phyloP scores from a whole-genome alignment of 208 protist species.

The Angomonas ambiguus region DNA sequence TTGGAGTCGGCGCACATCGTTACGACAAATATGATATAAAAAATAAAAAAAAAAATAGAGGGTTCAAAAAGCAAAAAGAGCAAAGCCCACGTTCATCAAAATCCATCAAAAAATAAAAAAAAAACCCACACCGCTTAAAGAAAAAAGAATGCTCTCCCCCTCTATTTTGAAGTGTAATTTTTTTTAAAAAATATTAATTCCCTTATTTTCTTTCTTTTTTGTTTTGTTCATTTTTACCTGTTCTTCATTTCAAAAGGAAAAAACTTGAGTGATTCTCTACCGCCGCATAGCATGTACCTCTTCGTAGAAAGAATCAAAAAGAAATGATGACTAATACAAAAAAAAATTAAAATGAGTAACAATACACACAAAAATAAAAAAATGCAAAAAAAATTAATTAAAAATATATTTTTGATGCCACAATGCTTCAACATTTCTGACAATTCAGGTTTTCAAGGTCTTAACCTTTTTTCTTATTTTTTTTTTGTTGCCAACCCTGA shows the following conservation, averaged over 20 bases:
- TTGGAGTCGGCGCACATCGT: too few relatives aligned
- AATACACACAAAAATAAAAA: background rate
- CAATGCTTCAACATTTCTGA: background rate
- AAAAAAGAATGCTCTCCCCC: background rate
- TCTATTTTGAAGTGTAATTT: conserved; percentile 7
- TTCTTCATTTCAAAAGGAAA: background rate
- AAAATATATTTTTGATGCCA: background rate
- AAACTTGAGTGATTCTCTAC: too few relatives aligned
- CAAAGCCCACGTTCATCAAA: too few relatives aligned
- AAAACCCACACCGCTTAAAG: background rate
- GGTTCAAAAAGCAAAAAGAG: background rate
- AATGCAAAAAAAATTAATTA: too few relatives aligned
- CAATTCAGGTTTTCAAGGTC: background rate
- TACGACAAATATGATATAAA: conserved; percentile 1
- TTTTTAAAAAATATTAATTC: background rate
- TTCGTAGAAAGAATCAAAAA: too few relatives aligned
- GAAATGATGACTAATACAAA: too few relatives aligned
- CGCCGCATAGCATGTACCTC: too few relatives aligned
- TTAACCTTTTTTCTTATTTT: background rate
- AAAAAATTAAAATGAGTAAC: too few relatives aligned
- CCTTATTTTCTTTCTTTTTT: conserved; percentile 16
- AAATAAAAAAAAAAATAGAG: conserved; percentile 5
- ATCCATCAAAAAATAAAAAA: background rate
- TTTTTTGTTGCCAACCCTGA: conserved; percentile 9
- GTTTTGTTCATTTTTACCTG: conserved; percentile 17